phyloP scores from a whole-genome alignment of 345 rosid genomes.

The Isatis tinctoria region DNA sequence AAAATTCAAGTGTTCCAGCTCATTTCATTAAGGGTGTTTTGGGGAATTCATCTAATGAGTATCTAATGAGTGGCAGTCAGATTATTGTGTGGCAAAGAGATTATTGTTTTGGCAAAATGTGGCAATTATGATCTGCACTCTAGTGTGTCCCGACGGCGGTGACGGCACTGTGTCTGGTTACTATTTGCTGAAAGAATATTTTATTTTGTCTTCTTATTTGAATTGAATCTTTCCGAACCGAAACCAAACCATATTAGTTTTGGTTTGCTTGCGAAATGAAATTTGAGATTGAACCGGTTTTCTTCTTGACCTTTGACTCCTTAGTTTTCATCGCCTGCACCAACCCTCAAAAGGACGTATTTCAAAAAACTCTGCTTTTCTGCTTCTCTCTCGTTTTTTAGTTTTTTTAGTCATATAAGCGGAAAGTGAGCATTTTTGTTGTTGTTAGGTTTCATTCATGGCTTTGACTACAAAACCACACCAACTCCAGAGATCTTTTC shows the following conservation, averaged over 20 bases:
- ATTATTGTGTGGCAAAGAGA: too few species aligned
- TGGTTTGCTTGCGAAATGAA: background rate
- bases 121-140: too few species aligned
- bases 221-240: background rate
- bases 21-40: too few species aligned
- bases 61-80: too few species aligned
- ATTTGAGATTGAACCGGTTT: constrained; percentile 1
- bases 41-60: too few species aligned
- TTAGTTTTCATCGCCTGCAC: constrained; percentile 33
- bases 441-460: constrained; percentile 32
- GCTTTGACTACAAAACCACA: constrained; percentile 47
- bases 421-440: background rate
- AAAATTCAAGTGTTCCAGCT: too few species aligned
- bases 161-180: background rate
- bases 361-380: constrained; percentile 11
- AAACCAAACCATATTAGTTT: background rate
- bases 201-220: background rate
- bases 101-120: too few species aligned
- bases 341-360: constrained; percentile 22
- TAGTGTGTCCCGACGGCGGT: background rate
- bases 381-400: background rate
- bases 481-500: constrained; percentile 37
- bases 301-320: background rate
- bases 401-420: background rate
- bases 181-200: background rate